Evolutionary conservation across 2,329 filamentous ascomycete species (phyloP).

Genomic region (Cucurbitaria berberidis): DNA sequence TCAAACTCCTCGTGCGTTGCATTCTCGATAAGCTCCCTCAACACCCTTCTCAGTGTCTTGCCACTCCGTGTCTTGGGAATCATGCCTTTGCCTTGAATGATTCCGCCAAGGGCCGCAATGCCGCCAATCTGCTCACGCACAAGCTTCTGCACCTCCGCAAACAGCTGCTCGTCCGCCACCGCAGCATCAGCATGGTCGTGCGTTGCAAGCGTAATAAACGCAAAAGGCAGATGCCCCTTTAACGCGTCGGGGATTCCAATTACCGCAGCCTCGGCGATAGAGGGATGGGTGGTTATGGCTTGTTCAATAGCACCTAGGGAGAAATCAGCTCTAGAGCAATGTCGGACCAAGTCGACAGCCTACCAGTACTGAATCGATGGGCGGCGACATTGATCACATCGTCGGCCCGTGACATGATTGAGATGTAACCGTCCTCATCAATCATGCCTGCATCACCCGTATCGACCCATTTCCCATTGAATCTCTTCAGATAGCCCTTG

Average conservation of each 20-base stretch:
- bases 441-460: conserved; percentile 91
- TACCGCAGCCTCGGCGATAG: conserved; percentile 82
- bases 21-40: conserved; percentile 85
- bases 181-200: conserved; percentile 60
- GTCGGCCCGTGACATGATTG: conserved; percentile 71
- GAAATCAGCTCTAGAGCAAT: conserved; percentile 9
- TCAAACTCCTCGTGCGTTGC: conserved; percentile 75
- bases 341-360: conserved; percentile 26
- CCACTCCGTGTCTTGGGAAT: conserved; percentile 93
- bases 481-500: conserved; percentile 81
- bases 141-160: conserved; percentile 71
- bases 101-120: conserved; percentile 83
- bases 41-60: conserved; percentile 82
- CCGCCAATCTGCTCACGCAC: conserved; percentile 84
- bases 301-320: conserved; percentile 82
- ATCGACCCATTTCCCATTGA: conserved; percentile 82
- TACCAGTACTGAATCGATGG: conserved; percentile 86
- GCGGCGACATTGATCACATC: conserved; percentile 97
- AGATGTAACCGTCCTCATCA: conserved; percentile 72
- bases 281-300: conserved; percentile 80
- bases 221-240: conserved; percentile 91
- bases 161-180: conserved; percentile 56
- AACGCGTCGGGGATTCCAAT: conserved; percentile 83
- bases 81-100: conserved; percentile 83
- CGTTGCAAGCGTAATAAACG: conserved; percentile 73